These are phyloP conservation scores for Echinochloa phyllopogon DNA, from an alignment of 176 grass and related monocot genomes.

Conservation along the genomic window DNA sequence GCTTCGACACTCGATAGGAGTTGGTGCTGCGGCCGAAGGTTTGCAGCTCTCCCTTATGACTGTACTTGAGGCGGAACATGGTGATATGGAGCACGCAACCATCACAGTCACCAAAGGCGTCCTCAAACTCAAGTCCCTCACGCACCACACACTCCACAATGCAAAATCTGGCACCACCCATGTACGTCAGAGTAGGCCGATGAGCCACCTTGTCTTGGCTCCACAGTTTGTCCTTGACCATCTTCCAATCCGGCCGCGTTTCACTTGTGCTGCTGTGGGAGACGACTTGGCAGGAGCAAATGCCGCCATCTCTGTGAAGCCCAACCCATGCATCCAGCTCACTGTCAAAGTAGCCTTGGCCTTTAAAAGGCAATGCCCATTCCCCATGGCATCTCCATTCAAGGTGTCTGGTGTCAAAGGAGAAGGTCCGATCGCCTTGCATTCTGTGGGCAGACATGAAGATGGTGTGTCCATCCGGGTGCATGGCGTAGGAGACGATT, in stretches of 20 bases:
- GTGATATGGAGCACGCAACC: not conserved
- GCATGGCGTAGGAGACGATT: not conserved
- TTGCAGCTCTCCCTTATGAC: not conserved
- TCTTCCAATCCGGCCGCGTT: not conserved
- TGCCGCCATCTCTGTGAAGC: not conserved
- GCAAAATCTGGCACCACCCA: constrained; percentile 8
- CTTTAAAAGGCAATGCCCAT: not conserved
- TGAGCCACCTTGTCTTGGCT: not conserved
- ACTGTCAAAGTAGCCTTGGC: not conserved
- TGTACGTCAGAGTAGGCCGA: not conserved
- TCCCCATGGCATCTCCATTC: not conserved
- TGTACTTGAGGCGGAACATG: not conserved
- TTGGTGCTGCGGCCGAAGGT: not conserved
- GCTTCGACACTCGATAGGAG: not conserved
- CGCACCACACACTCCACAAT: not conserved
- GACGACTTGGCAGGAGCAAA: not conserved
- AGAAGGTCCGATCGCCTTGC: not conserved
- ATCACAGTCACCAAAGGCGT: not conserved
- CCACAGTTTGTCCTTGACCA: not conserved
- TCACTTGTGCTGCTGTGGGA: not conserved
- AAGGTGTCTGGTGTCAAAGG: not conserved
- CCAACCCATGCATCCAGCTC: constrained; percentile 10
- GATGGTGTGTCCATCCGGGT: not conserved
- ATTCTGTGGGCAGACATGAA: not conserved
- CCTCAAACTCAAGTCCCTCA: not conserved